Evolutionary conservation across 306 rosid genomes (phyloP), one percentile per base, ranked within the genome.

Genomic region (Ceratonia siliqua): DNA sequence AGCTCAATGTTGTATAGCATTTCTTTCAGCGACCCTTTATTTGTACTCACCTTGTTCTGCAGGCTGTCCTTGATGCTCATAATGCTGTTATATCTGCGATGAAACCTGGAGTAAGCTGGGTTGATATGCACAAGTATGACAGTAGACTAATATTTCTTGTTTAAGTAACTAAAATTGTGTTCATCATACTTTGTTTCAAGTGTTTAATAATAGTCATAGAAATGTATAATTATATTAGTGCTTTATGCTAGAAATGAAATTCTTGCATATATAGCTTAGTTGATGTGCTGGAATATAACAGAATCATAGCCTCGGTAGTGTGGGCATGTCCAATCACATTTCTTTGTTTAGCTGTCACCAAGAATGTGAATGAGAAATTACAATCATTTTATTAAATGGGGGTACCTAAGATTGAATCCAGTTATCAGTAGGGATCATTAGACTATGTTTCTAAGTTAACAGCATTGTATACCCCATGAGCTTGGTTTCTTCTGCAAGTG

Each of bases 61-160:
- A 93, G 98, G 96, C 97, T 82, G 92, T 93, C 81, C 98, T 93
- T 72, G 87, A 88, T 68, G 96, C 98, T 79, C 97, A 93, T 25
- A 58, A 93, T 86, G 90, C 87, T 57, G 98, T 93, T 71, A 86
- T 93, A 82, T 73, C 91, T 67, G 38, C 81, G 27, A 88, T 91
- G 92, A 93, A 78, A 78, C 96, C 98, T 64, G 97, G 97, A 79
- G 74, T 85, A 67, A 68, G 72, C 82, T 93, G 98, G 98, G 82
- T 85, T 56, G 91, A 86, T 68, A 89, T 91, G 98, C 98, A 91
- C 83, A 86, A 73, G 98, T 91, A 91, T 39, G 97, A 42, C 68
- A 30, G 27, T 35, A 38, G 68, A 54, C 62, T 33, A 46, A 10
- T 6, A 17, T 45, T 41, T 28, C 18, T 58, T 58, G 54, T 72